phyloP scores from a whole-genome alignment of 139 green algal species.

The Choricystis sp. region DNA sequence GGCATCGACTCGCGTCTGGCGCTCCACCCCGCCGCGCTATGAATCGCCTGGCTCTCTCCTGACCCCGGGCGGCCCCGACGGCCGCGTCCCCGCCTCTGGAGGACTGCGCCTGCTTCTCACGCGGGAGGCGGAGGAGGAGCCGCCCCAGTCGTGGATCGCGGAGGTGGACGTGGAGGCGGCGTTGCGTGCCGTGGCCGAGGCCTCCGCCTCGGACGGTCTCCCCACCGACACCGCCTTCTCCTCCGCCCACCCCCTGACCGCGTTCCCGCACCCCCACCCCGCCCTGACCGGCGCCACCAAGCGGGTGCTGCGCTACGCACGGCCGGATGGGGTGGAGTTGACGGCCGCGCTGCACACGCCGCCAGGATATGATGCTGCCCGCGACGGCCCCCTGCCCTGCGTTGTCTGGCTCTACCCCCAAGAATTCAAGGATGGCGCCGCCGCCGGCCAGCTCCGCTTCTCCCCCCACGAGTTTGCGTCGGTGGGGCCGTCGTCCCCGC shows the following conservation, averaged over 20 bases:
- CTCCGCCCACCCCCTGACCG: too few relatives aligned
- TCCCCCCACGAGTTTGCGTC: conserved; percentile 74
- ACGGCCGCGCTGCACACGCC: conserved; percentile 89
- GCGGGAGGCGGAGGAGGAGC: conserved; percentile 7
- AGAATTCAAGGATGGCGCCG: conserved; percentile 83
- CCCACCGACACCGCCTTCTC: too few relatives aligned
- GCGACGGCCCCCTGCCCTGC: conserved; percentile 71
- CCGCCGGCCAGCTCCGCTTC: conserved; percentile 73
- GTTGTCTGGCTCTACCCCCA: conserved; percentile 91
- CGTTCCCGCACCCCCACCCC: neutral
- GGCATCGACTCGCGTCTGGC: conserved; percentile 66
- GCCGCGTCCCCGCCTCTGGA: neutral
- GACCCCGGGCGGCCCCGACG: conserved; percentile 7
- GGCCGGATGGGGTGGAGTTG: conserved; percentile 79
- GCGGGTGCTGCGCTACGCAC: conserved; percentile 75
- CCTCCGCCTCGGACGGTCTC: too few relatives aligned
- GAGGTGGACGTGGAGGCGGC: neutral
- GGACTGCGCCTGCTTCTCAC: conserved; percentile 7
- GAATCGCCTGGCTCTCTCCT: conserved; percentile 43
- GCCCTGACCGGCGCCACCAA: neutral
- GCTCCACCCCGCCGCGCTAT: conserved; percentile 46
- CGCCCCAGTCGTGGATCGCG: conserved; percentile 1
- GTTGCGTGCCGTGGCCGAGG: neutral
- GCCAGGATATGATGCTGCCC: conserved; percentile 52
- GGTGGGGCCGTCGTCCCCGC: conserved; percentile 61